Evolutionary conservation across 805 yeast species (phyloP).

Genomic region (Lipomyces yamanashiensis): DNA sequence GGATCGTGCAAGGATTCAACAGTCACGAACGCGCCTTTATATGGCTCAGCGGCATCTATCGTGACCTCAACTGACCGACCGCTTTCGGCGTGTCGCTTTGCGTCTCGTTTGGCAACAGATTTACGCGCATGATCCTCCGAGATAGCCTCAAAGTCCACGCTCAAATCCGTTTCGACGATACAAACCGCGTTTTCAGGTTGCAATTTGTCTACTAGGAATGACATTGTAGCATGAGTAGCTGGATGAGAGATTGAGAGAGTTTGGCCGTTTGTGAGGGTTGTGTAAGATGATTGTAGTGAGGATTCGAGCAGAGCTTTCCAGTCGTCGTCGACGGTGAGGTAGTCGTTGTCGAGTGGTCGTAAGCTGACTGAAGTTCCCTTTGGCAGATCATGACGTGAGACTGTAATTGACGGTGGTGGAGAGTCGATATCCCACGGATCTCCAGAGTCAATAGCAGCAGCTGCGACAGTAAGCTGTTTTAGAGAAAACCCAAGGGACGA

Average conservation of each 20-base stretch:
- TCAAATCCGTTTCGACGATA: constrained; percentile 62
- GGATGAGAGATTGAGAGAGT: constrained; percentile 45
- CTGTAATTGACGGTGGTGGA: constrained; percentile 4
- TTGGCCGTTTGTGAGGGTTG: constrained; percentile 54
- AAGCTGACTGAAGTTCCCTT: constrained; percentile 54
- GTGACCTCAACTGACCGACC: not conserved
- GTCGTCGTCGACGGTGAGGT: constrained; percentile 45
- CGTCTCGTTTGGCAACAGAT: constrained; percentile 41
- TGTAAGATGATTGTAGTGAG: constrained; percentile 54
- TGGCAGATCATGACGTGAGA: constrained; percentile 45
- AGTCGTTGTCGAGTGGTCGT: constrained; percentile 48
- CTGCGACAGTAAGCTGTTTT: constrained; percentile 26
- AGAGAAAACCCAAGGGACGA: constrained; percentile 40
- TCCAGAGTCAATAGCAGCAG: not conserved
- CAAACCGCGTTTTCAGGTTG: constrained; percentile 52
- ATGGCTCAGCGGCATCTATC: not conserved
- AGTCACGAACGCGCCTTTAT: constrained; percentile 29
- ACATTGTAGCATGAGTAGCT: constrained; percentile 36
- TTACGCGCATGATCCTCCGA: constrained; percentile 52
- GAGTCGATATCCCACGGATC: constrained; percentile 7
- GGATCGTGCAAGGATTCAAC: not conserved
- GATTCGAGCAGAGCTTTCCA: constrained; percentile 62
- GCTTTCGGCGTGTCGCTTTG: constrained; percentile 20
- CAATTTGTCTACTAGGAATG: constrained; percentile 48
- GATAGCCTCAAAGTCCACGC: constrained; percentile 50